phyloP scores from a whole-genome alignment of 2,329 filamentous ascomycete genomes.

The Monilinia vaccinii-corymbosi region DNA sequence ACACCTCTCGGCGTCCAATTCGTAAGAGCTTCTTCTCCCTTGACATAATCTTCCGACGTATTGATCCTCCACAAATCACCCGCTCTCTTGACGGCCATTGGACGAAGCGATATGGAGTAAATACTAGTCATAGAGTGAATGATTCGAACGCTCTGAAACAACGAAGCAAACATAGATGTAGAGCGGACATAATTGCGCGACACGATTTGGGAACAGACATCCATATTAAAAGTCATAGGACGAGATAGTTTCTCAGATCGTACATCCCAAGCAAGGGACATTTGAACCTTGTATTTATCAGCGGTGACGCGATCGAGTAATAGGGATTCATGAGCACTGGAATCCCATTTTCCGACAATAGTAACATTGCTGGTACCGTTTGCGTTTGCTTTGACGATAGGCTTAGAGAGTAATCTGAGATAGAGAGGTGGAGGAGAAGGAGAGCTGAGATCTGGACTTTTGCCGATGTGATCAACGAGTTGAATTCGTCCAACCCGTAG shows the following conservation, averaged over 20 bases:
- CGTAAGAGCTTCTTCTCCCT: conserved; percentile 79
- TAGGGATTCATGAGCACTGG: conserved; percentile 83
- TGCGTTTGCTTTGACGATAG: conserved; percentile 72
- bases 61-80: conserved; percentile 96
- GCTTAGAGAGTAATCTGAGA: conserved; percentile 68
- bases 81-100: conserved; percentile 80
- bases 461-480: conserved; percentile 76
- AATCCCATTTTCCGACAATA: conserved; percentile 92
- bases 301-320: conserved; percentile 86
- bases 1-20: conserved; percentile 86
- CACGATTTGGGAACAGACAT: conserved; percentile 74
- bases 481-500: conserved; percentile 74
- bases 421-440: conserved; percentile 60
- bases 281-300: conserved; percentile 87
- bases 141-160: conserved; percentile 78
- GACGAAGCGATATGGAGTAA: conserved; percentile 78
- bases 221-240: conserved; percentile 77
- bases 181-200: conserved; percentile 78
- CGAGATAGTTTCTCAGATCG: conserved; percentile 74
- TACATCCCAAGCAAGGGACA: conserved; percentile 80
- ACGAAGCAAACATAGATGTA: conserved; percentile 73
- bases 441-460: conserved; percentile 68
- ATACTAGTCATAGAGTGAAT: conserved; percentile 81
- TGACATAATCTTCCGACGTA: conserved; percentile 90
- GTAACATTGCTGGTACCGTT: conserved; percentile 86